Base-by-base conservation (phyloP, 1,284 basidiomycete species). In the Ustilago nuda region DNA sequence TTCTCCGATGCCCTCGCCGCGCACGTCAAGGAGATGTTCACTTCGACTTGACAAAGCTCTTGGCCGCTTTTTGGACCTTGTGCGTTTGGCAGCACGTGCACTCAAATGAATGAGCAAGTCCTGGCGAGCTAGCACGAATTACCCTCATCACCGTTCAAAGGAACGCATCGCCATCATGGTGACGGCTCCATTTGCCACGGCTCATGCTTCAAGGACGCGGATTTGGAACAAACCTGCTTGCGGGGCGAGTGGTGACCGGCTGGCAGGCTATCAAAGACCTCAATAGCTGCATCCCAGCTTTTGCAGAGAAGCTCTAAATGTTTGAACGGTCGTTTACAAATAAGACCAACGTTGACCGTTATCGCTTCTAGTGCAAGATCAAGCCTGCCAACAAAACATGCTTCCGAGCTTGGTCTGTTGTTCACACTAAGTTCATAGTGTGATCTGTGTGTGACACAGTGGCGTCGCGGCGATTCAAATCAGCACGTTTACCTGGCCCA, bases 391-490 rank as follows among this genome's bases (percentile, higher is more conserved):
- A 30, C 8, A 32, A 4, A 56, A 13, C 48, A 50, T 30, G 48
- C 48, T 50, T 30, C 27, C 48, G 48, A 50, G 48, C 30, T 17
- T 45, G 2, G 41, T 45, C 41, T 45, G 36, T 13, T 13, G 2
- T 13, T 37, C 36, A 37, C 8, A 13, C 13, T 9, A 37, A 37
- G 13, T 8, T 37, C 9, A 41, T 7, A 45, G 15, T 6, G 19
- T 19, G 43, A 7, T 1, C 8, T 51, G 32, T 51, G 32, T 4
- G 50, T 19, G 11, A 51, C 50, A n/a, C 15, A 53, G 33, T 53
- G 52, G 52, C 35, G 35, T 53, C 32, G 15, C 52, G 52, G 52
- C 52, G 13, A 36, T 53, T 36, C 32, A 53, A 53, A 6, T 33
- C 11, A 36, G 52, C 35, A 53, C 15, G 52, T 53, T 53, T 3